Percentiles rank a stretch among this genome's conserved stretches.
These are phyloP conservation scores for Hsuehochloa calcarea DNA, from an alignment of 176 grass and related monocot genomes.

Conservation along the genomic window DNA sequence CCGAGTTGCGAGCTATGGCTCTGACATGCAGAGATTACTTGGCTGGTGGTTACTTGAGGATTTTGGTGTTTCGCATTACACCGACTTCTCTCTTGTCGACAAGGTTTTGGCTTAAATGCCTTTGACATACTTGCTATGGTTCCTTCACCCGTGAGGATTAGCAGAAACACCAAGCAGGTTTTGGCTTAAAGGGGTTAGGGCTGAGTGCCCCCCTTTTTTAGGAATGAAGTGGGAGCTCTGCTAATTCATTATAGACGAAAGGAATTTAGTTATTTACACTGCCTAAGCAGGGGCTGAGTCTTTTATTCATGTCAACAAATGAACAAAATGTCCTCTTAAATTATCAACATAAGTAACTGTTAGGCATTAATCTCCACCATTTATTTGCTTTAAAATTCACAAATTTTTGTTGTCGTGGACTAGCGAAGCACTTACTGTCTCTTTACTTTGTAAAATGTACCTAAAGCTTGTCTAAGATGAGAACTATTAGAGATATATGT, in stretches of 20 bases:
- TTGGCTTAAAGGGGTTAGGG: neutral
- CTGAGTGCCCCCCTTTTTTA: neutral
- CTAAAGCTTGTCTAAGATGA: neutral
- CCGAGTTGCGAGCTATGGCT: no score
- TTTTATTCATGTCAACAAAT: no score
- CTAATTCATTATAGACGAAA: no score
- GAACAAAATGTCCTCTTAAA: neutral
- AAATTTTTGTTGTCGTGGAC: neutral
- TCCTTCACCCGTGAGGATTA: neutral
- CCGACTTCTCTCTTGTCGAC: no score
- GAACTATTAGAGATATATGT: no score
- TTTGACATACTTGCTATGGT: neutral
- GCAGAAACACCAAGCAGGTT: neutral
- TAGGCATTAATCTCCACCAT: constrained; percentile 17
- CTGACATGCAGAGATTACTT: no score
- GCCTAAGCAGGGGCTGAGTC: no score
- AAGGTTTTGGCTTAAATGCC: no score
- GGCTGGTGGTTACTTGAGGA: no score
- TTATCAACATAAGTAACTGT: constrained; percentile 11
- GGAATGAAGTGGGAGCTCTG: no score
- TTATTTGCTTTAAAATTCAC: constrained; percentile 3
- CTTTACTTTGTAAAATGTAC: neutral
- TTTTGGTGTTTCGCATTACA: no score
- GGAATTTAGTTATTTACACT: no score
- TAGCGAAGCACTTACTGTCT: neutral